Conservation (phyloP, 2,329 filamentous ascomycete species). For the Septoria petroselini region DNA sequence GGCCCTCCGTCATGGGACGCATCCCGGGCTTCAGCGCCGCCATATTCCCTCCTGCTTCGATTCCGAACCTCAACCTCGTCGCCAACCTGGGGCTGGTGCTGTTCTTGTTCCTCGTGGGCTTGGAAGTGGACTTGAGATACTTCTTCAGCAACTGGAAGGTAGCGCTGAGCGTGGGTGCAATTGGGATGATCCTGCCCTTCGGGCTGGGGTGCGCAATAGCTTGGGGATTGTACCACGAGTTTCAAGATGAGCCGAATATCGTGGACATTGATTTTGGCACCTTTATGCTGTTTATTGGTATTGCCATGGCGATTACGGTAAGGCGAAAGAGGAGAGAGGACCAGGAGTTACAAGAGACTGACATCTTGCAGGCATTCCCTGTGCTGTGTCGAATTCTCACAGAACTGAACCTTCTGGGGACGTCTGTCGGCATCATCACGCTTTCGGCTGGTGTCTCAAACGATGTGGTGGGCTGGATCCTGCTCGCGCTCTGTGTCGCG, state of each 20-base stretch:
- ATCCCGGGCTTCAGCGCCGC: constrained; percentile 72
- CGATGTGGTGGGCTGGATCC: constrained; percentile 86
- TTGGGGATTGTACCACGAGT: constrained; percentile 75
- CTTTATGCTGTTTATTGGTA: constrained; percentile 79
- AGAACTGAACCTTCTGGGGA: constrained; percentile 79
- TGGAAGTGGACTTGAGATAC: constrained; percentile 80
- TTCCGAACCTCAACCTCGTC: constrained; percentile 71
- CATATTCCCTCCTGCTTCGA: constrained; percentile 74
- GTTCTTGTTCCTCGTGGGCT: constrained; percentile 81
- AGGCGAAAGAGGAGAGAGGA: constrained; percentile 22
- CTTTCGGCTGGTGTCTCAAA: constrained; percentile 90
- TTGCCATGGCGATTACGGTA: constrained; percentile 87
- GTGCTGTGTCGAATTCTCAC: constrained; percentile 92
- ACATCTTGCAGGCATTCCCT: constrained; percentile 61
- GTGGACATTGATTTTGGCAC: constrained; percentile 60
- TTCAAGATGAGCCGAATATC: constrained; percentile 56
- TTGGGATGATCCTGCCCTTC: constrained; percentile 80
- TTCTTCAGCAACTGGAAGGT: constrained; percentile 77
- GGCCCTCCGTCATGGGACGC: constrained; percentile 82
- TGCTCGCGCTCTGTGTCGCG: constrained; percentile 88
- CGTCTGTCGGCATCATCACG: constrained; percentile 81
- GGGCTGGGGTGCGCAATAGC: constrained; percentile 76
- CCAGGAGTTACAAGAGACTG: not conserved
- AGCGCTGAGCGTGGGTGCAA: constrained; percentile 71
- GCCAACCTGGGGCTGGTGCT: constrained; percentile 81